Evolutionary conservation across 2,329 filamentous ascomycete species (phyloP).

Genomic region (Penicillium sp.): DNA sequence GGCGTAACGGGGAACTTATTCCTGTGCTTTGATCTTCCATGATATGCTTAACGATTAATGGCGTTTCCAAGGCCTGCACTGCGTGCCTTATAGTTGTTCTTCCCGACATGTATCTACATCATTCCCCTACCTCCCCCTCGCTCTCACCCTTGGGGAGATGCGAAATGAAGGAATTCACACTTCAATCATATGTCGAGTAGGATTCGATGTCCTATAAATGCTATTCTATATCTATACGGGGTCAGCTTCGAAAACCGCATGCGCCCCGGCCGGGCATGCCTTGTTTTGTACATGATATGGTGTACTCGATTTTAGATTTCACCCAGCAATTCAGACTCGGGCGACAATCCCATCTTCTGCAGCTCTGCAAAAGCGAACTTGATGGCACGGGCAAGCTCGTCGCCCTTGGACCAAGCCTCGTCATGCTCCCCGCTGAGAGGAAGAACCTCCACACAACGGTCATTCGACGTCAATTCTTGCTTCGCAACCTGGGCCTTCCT

Average conservation of each 20-base stretch:
- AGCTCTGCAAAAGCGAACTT: constrained; percentile 34
- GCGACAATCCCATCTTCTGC: constrained; percentile 24
- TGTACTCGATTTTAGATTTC: background rate
- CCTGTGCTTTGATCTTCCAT: constrained; percentile 22
- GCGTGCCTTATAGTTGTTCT: constrained; percentile 15
- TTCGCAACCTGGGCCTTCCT: constrained; percentile 6
- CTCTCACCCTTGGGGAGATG: background rate
- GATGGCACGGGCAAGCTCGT: constrained; percentile 44
- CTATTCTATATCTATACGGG: background rate
- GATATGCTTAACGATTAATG: constrained; percentile 31
- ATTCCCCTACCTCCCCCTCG: constrained; percentile 1
- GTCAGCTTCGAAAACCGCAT: background rate
- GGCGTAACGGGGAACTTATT: constrained; percentile 32
- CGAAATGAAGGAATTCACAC: constrained; percentile 1
- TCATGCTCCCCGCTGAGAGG: constrained; percentile 43
- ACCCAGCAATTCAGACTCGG: constrained; percentile 5
- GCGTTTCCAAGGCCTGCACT: constrained; percentile 28
- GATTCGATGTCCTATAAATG: background rate
- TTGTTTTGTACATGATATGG: background rate
- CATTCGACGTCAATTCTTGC: constrained; percentile 31
- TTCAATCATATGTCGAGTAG: background rate
- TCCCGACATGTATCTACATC: constrained; percentile 27
- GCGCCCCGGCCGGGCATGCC: background rate
- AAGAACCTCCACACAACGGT: constrained; percentile 44
- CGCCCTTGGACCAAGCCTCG: constrained; percentile 45